A percentile compares a stretch with the other conserved stretches of the same genome.
phyloP scores from a whole-genome alignment of 208 protist genomes.

The Trichomonas tenax region DNA sequence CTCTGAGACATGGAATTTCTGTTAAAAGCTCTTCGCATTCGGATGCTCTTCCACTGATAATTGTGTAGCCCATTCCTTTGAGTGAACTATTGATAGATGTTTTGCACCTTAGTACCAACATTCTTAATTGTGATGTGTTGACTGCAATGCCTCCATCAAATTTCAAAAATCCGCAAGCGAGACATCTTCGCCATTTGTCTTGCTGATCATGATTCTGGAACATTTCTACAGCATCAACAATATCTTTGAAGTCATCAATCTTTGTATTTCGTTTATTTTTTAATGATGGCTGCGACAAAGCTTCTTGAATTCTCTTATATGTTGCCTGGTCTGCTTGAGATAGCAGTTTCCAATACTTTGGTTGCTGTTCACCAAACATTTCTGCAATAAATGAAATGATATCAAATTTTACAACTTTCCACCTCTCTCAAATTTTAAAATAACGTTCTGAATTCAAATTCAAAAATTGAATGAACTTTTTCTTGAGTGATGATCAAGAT shows the following conservation, averaged over 20 bases:
- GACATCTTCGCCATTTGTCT: background rate
- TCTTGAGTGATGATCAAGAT: too few relatives aligned
- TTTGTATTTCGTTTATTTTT: background rate
- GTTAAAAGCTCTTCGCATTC: background rate
- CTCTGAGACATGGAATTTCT: background rate
- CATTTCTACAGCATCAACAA: background rate
- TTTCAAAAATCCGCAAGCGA: background rate
- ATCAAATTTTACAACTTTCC: background rate
- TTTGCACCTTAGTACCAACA: background rate
- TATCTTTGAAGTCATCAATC: background rate
- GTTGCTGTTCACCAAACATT: background rate
- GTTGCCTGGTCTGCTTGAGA: background rate
- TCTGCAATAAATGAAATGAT: background rate
- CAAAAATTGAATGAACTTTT: background rate
- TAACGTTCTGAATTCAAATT: background rate
- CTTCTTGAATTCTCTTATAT: background rate
- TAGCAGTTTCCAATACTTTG: background rate
- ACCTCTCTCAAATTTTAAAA: too few relatives aligned
- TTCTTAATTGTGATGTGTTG: background rate
- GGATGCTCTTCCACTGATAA: background rate
- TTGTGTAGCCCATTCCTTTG: background rate
- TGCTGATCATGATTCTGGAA: background rate
- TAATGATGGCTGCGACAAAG: background rate
- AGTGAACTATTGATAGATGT: background rate
- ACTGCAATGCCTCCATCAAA: background rate